phyloP scores from a whole-genome alignment of 225 moss, liverwort and hornwort species.

The Neckera pumila region DNA sequence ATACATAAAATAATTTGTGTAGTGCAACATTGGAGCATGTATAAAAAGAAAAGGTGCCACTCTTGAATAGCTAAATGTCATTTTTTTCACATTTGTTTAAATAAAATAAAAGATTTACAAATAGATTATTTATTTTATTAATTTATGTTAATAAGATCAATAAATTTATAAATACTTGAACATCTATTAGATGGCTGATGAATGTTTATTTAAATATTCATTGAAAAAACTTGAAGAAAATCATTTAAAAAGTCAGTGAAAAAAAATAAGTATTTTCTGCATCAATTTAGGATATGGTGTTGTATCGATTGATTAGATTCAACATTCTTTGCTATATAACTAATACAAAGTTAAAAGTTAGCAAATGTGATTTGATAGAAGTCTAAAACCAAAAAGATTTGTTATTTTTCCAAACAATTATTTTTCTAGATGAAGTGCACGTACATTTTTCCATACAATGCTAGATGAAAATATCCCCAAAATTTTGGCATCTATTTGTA shows the following conservation, averaged over 20 bases:
- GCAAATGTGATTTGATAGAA: neutral
- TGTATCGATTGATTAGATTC: too few species aligned
- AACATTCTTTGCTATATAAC: neutral
- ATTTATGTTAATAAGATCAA: neutral
- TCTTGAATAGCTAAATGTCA: neutral
- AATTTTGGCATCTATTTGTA: accelerated
- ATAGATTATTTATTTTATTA: neutral
- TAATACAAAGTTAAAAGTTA: too few species aligned
- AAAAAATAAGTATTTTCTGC: neutral
- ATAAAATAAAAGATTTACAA: neutral
- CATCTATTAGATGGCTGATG: too few species aligned
- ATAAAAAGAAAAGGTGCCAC: accelerated
- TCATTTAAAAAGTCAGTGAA: too few species aligned
- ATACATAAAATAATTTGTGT: neutral
- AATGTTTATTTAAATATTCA: neutral
- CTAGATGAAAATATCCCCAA: neutral
- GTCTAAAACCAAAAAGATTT: neutral
- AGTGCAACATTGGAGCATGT: accelerated
- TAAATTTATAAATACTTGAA: neutral
- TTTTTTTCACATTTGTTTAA: neutral
- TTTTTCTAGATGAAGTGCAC: neutral
- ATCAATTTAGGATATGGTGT: neutral
- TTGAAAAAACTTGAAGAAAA: neutral
- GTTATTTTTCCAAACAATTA: neutral
- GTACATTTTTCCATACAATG: neutral